Conservation (phyloP, 2,329 filamentous ascomycete species). For the Cyphellophora europaea region DNA sequence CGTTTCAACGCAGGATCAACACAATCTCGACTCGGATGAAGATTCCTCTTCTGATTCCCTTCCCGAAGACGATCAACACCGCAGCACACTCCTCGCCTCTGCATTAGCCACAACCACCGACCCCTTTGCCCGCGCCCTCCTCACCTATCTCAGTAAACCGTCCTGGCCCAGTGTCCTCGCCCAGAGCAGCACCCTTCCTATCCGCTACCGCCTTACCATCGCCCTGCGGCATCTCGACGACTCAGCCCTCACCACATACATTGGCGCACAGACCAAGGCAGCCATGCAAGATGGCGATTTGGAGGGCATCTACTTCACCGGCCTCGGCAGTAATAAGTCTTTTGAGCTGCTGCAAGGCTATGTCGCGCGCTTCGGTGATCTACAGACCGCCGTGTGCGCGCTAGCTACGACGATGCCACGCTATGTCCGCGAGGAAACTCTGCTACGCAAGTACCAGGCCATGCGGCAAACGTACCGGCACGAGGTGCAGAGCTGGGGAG, state of each 20-base stretch:
- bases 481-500: slow-evolving; percentile 49
- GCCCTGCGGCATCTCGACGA: slow-evolving; percentile 45
- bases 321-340: slow-evolving; percentile 43
- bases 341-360: slow-evolving; percentile 54
- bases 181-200: slow-evolving; percentile 46
- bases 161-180: slow-evolving; percentile 49
- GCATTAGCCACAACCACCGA: slow-evolving; percentile 36
- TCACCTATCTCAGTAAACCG: slow-evolving; percentile 50
- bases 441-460: slow-evolving; percentile 44
- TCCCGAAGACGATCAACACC: no score
- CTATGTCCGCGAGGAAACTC: slow-evolving; percentile 45
- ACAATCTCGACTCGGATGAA: slow-evolving; percentile 17
- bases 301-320: slow-evolving; percentile 54
- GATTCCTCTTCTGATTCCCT: no score
- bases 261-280: slow-evolving; percentile 43
- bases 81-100: neutral
- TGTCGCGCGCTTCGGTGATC: slow-evolving; percentile 49
- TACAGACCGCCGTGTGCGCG: slow-evolving; percentile 54
- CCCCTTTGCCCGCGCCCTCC: slow-evolving; percentile 51
- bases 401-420: slow-evolving; percentile 43
- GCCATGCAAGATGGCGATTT: slow-evolving; percentile 47
- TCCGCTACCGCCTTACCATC: slow-evolving; percentile 52
- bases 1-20: slow-evolving; percentile 2
- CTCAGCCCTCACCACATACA: slow-evolving; percentile 39
- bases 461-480: slow-evolving; percentile 55